Percentiles rank a stretch among this genome's conserved stretches.
Conservation (phyloP, 31 red algal species). For the Odonthalia washingtoniensis region DNA sequence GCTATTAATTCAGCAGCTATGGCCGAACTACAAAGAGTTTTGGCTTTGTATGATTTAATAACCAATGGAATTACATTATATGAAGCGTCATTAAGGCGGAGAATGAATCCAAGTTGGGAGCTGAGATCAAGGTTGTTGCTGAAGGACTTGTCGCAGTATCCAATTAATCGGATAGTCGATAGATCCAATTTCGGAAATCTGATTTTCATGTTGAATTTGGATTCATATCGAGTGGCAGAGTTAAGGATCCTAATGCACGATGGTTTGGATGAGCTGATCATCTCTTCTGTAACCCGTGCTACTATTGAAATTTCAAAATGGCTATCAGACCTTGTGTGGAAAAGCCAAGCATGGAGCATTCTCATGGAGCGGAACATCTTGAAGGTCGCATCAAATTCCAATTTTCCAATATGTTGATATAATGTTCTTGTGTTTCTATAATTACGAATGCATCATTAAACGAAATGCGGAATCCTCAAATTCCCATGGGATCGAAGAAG, state of each 20-base stretch:
- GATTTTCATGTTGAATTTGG: neutral
- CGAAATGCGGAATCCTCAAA: too few relatives aligned
- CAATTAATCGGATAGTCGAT: neutral
- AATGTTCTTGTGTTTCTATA: slow-evolving; percentile 21
- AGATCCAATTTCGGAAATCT: neutral
- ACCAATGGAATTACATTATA: neutral
- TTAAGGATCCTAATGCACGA: too few relatives aligned
- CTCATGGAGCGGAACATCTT: slow-evolving; percentile 34
- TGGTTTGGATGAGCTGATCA: neutral
- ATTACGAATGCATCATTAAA: neutral
- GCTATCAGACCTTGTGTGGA: slow-evolving; percentile 27
- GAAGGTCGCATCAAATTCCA: neutral
- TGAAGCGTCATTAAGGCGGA: neutral
- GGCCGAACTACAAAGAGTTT: neutral
- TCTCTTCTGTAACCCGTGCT: slow-evolving; percentile 27
- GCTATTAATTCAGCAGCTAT: slow-evolving; percentile 42
- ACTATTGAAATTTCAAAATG: slow-evolving; percentile 44
- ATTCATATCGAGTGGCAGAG: neutral
- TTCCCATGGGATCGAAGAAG: too few relatives aligned
- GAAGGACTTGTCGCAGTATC: neutral
- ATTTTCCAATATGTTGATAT: slow-evolving; percentile 33
- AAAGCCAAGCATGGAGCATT: slow-evolving; percentile 48
- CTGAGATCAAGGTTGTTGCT: neutral
- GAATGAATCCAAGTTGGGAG: neutral
- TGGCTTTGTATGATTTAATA: slow-evolving; percentile 31